A percentile compares a stretch with the other conserved stretches of the same genome.
Conservation (phyloP, 163 green algal species). For the Coccomyxa subellipsoidea region DNA sequence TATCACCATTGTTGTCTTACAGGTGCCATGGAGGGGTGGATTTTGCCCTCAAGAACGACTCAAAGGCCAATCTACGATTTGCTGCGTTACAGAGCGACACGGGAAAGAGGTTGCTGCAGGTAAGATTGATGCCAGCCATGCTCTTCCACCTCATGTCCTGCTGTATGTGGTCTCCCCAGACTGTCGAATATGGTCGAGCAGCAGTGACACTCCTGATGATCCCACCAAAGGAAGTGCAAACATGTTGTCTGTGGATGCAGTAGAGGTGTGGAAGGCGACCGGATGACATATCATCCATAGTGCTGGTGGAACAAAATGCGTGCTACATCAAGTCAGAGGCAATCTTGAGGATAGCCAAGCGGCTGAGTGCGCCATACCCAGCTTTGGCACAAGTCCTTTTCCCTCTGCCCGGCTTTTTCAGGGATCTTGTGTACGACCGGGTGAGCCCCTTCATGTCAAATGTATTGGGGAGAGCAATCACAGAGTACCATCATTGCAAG, state of each 20-base stretch:
- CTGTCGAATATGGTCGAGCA: too few relatives aligned
- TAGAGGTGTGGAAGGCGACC: conserved; percentile 51
- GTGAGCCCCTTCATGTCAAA: too few relatives aligned
- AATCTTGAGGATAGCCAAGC: conserved; percentile 69
- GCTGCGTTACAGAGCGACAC: conserved; percentile 21
- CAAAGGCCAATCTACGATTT: conserved; percentile 33
- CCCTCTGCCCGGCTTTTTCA: conserved; percentile 43
- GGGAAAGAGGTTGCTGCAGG: not conserved
- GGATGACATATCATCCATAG: conserved; percentile 87
- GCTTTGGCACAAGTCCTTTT: conserved; percentile 45
- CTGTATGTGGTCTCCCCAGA: too few relatives aligned
- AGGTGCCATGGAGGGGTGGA: conserved; percentile 91
- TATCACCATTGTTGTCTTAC: conserved; percentile 8
- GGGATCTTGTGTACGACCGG: conserved; percentile 71
- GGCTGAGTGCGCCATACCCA: conserved; percentile 54
- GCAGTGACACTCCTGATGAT: too few relatives aligned
- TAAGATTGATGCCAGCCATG: too few relatives aligned
- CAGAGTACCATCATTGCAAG: too few relatives aligned
- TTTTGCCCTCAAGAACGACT: conserved; percentile 79
- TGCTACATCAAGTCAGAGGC: conserved; percentile 73
- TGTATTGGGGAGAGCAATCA: too few relatives aligned
- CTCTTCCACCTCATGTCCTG: too few relatives aligned
- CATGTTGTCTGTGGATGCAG: too few relatives aligned
- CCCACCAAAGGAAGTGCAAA: too few relatives aligned
- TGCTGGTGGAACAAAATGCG: conserved; percentile 68